Percentiles rank a stretch among this genome's conserved stretches.
phyloP scores from a whole-genome alignment of 2,329 filamentous ascomycete genomes.

The Lachnellula hyalina region DNA sequence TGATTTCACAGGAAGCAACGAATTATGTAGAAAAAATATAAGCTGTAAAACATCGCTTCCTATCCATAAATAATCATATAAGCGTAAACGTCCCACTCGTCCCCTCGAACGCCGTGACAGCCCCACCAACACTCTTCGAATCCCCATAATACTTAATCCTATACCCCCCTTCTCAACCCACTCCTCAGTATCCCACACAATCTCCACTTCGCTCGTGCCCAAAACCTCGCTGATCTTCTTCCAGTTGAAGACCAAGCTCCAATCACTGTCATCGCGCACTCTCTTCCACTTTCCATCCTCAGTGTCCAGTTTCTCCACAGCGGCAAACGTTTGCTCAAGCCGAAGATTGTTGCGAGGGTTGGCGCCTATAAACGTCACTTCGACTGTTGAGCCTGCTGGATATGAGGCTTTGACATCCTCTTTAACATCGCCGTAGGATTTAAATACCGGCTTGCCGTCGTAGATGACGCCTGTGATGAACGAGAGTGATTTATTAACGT shows the following conservation, averaged over 20 bases:
- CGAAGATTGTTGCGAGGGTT: conserved; percentile 87
- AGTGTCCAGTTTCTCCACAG: conserved; percentile 59
- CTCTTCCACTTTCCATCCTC: conserved; percentile 52
- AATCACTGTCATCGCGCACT: conserved; percentile 72
- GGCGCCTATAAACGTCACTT: conserved; percentile 71
- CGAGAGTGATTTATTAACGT: conserved; percentile 66
- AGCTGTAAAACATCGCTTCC: neutral
- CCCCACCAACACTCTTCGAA: conserved; percentile 59
- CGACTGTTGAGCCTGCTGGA: conserved; percentile 54
- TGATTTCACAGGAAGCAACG: neutral
- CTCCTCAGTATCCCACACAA: conserved; percentile 73
- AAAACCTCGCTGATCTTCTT: conserved; percentile 61
- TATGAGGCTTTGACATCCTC: conserved; percentile 51
- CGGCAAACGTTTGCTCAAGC: conserved; percentile 70
- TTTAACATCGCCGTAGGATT: conserved; percentile 64
- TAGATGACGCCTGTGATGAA: conserved; percentile 78
- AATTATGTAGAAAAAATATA: neutral
- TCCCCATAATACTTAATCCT: conserved; percentile 81
- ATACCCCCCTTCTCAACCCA: conserved; percentile 61
- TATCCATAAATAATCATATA: neutral
- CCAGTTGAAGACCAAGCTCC: conserved; percentile 80
- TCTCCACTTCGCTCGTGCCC: conserved; percentile 70
- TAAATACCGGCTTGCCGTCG: conserved; percentile 62
- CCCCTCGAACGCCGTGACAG: conserved; percentile 64
- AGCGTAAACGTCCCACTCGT: conserved; percentile 50